These are phyloP conservation scores for Neofusicoccum sp. DNA, from an alignment of 2,329 filamentous ascomycete genomes.

Conservation along the genomic window DNA sequence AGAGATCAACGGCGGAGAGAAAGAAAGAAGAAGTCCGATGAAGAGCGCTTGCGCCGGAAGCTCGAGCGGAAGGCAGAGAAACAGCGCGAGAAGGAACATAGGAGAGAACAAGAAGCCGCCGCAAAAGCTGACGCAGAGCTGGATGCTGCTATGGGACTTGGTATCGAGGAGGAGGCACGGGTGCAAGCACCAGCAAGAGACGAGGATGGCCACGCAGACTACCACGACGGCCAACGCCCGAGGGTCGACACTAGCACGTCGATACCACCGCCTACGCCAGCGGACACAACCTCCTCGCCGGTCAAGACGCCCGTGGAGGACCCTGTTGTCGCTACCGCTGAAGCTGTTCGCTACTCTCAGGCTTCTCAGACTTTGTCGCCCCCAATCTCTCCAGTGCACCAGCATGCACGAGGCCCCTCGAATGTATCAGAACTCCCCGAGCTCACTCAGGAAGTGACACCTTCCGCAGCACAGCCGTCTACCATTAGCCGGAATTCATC, in stretches of 20 bases:
- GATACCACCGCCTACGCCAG: neutral
- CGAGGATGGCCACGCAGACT: neutral
- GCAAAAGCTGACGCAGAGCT: slow-evolving; percentile 23
- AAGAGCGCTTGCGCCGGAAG: slow-evolving; percentile 64
- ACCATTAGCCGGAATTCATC: slow-evolving; percentile 36
- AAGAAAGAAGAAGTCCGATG: slow-evolving; percentile 66
- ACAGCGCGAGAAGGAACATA: slow-evolving; percentile 52
- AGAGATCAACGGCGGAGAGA: slow-evolving; percentile 79
- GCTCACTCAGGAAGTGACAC: slow-evolving; percentile 41
- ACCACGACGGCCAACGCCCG: neutral
- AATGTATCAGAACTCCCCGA: slow-evolving; percentile 55
- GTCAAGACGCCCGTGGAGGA: slow-evolving; percentile 44
- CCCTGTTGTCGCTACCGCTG: slow-evolving; percentile 49
- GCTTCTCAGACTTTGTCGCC: slow-evolving; percentile 7
- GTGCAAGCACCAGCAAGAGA: neutral
- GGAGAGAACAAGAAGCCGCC: slow-evolving; percentile 61
- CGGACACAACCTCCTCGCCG: slow-evolving; percentile 21
- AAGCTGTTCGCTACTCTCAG: slow-evolving; percentile 46
- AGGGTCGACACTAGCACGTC: neutral
- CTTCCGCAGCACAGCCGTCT: slow-evolving; percentile 31
- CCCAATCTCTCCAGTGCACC: slow-evolving; percentile 38
- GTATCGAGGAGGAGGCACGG: slow-evolving; percentile 56
- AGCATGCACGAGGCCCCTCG: slow-evolving; percentile 48
- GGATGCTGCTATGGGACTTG: slow-evolving; percentile 47
- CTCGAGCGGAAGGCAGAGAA: slow-evolving; percentile 66